Percentiles rank a stretch among this genome's conserved stretches.
phyloP scores from a whole-genome alignment of 176 grass and related monocot species.

The Eragrostis curvula region DNA sequence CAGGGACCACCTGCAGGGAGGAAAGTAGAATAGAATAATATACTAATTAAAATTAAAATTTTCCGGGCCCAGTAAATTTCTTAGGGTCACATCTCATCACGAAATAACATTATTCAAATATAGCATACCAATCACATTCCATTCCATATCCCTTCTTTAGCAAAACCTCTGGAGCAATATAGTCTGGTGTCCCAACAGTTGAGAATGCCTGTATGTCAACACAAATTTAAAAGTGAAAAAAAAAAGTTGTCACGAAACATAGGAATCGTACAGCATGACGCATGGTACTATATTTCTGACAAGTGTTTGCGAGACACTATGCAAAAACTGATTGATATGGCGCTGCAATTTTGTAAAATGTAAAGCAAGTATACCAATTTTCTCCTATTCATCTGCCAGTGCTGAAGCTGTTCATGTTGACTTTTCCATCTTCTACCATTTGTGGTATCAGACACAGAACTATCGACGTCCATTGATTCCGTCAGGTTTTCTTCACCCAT shows the following conservation, averaged over 20 bases:
- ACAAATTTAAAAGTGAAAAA: conserved; percentile 39
- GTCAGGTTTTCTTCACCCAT: conserved; percentile 81
- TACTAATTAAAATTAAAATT: conserved; percentile 7
- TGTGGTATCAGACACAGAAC: conserved; percentile 59
- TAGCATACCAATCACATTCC: conserved; percentile 93
- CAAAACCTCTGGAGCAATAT: conserved; percentile 99
- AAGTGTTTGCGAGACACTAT: neutral
- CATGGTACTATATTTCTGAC: neutral
- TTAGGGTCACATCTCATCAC: conserved; percentile 2
- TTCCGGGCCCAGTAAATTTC: conserved; percentile 5
- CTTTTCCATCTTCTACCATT: conserved; percentile 92
- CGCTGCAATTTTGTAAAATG: neutral
- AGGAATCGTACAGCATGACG: neutral
- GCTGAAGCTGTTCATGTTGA: conserved; percentile 88
- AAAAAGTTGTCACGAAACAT: too few relatives aligned
- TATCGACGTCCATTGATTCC: conserved; percentile 95
- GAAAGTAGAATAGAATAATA: conserved; percentile 34
- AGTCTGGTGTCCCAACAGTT: conserved; percentile 96
- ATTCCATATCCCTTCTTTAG: conserved; percentile 99
- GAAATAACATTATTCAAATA: neutral
- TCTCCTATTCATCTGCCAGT: conserved; percentile 97
- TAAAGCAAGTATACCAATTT: conserved; percentile 70
- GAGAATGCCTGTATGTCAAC: conserved; percentile 81
- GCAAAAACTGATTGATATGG: conserved; percentile 1
- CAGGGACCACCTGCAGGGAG: conserved; percentile 80